Conservation (phyloP, 2,329 filamentous ascomycete species). For the Magnaporthales sp. region DNA sequence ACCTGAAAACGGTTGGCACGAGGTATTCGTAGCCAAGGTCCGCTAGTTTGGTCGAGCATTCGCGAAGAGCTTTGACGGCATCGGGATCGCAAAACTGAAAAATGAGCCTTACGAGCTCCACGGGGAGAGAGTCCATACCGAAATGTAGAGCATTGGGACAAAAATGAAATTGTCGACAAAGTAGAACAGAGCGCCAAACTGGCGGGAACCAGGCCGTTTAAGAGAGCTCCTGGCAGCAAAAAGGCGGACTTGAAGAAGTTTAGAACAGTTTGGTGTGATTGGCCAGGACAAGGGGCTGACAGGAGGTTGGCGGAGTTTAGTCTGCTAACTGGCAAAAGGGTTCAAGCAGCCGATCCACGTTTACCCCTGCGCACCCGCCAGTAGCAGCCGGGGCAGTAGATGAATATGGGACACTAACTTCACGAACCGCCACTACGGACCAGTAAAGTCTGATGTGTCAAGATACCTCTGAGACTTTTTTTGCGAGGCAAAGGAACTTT, state of each 20-base stretch:
- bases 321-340: not conserved
- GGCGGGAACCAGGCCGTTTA: slow-evolving; percentile 7
- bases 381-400: slow-evolving; percentile 1
- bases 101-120: slow-evolving; percentile 27
- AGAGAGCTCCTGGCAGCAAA: slow-evolving; percentile 1
- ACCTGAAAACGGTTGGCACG: slow-evolving; percentile 29
- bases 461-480: not conserved
- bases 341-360: slow-evolving; percentile 1
- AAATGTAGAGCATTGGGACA: slow-evolving; percentile 7
- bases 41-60: slow-evolving; percentile 27
- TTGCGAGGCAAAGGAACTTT: slow-evolving; percentile 2
- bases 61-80: slow-evolving; percentile 31
- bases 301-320: not conserved
- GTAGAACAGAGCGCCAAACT: slow-evolving; percentile 6
- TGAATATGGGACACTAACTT: not conserved
- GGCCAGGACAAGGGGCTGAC: slow-evolving; percentile 3
- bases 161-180: not conserved
- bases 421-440: not conserved
- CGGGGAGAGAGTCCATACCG: slow-evolving; percentile 19
- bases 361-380: not conserved
- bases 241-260: slow-evolving; percentile 7
- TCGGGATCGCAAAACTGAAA: slow-evolving; percentile 29
- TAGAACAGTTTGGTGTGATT: slow-evolving; percentile 1
- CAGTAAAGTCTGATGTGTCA: not conserved
- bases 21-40: slow-evolving; percentile 34